These are phyloP conservation scores for Cutaneotrichosporon cavernicola DNA, from an alignment of 1,284 basidiomycete species.

Conservation along the genomic window DNA sequence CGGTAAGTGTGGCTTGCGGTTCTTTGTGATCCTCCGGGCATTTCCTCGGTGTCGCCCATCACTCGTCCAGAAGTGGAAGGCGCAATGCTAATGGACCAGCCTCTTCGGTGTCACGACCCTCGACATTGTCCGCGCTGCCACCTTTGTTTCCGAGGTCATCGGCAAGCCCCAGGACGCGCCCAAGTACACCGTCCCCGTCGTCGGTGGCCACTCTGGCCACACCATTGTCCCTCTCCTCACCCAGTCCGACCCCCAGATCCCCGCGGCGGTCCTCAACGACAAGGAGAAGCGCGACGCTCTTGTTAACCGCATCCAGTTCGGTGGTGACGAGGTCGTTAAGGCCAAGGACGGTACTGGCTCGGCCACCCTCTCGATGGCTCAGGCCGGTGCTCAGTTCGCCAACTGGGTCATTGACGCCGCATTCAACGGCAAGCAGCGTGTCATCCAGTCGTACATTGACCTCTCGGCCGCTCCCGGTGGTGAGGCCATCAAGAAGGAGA, in stretches of 20 bases:
- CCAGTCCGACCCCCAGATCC: constrained; percentile 60
- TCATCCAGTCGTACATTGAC: constrained; percentile 84
- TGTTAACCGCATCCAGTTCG: constrained; percentile 84
- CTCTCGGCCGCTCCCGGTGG: constrained; percentile 58
- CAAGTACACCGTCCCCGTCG: constrained; percentile 74
- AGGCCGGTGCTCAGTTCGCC: constrained; percentile 86
- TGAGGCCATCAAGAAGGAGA: constrained; percentile 52
- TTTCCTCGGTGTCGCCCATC: background rate
- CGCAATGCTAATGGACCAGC: constrained; percentile 29
- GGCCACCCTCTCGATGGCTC: constrained; percentile 92
- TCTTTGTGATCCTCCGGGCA: background rate
- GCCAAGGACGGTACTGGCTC: constrained; percentile 75
- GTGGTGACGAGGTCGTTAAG: constrained; percentile 73
- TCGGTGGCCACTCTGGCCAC: constrained; percentile 93
- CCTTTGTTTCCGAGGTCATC: constrained; percentile 78
- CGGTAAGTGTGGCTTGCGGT: constrained; percentile 42
- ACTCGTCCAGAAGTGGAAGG: background rate
- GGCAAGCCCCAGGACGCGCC: constrained; percentile 63
- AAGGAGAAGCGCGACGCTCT: constrained; percentile 64
- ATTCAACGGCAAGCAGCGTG: constrained; percentile 75
- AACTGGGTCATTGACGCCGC: constrained; percentile 77
- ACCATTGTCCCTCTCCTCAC: constrained; percentile 95
- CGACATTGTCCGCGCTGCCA: constrained; percentile 92
- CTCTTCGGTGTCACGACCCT: constrained; percentile 87
- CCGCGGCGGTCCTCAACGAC: constrained; percentile 54